Evolutionary conservation across 1,284 basidiomycete genomes (phyloP), one percentile per base, ranked within the genome.

Genomic region (Malassezia vespertilionis): DNA sequence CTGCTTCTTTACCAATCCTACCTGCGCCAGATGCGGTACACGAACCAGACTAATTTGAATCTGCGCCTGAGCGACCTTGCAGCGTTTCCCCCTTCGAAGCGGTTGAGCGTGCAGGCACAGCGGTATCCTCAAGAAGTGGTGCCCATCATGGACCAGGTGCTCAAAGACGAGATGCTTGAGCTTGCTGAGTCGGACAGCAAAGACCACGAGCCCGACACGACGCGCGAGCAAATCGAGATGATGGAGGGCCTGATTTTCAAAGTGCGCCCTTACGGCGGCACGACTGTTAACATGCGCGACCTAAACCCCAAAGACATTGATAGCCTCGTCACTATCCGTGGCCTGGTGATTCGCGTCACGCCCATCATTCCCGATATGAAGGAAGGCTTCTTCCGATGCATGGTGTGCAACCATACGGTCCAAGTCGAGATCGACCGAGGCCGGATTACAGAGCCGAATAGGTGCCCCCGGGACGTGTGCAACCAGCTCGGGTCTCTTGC

Each of bases 341-440:
- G 93, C 42, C 80, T 97, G 5, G 89, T 97, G 57, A 97, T 97
- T 59, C 85, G 93, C 32, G 86, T 89, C 0, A 96, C 91, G 0
- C 87, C 91, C 4, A 84, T 97, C 64, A 96, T 97, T 48, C 91
- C 93, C 2, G 91, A 97, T 72, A 97, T 97, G 93, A 89, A 88
- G 74, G 33, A 81, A 64, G 91, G 90, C 24, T 97, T 97, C 76
- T 97, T 97, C 80, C 84, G 90, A 37, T 97, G 91, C 74, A 75
- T 87, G n/a, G 83, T 83, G 31, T 97, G 93, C 72, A 84, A 83
- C 49, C 90, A 97, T 72, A 93, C 90, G 5, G 81, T 89, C 6
- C 84, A 87, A 67, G 86, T 86, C 54, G 89, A 93, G 66, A 93
- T 97, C 46, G 89, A 96, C 72, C 82, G 90, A 10, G 91, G 91